Conservation (phyloP, 371 early-diverging fungal genomes). For the Mucor velutinosus region DNA sequence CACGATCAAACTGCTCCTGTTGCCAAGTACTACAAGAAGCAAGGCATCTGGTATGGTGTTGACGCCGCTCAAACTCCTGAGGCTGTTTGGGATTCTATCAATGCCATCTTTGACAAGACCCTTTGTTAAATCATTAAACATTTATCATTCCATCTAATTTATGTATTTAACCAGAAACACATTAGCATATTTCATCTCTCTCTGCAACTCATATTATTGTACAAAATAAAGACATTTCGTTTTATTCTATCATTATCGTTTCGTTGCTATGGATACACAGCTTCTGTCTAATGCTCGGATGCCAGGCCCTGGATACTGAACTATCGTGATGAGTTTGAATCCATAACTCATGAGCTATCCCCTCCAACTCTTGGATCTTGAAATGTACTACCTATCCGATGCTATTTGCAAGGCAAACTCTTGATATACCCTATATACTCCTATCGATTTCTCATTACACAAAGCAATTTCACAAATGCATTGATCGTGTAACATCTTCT, state of each 20-base stretch:
- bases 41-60: slow-evolving; percentile 89
- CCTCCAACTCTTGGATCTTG: too few relatives aligned
- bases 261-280: neutral
- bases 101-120: slow-evolving; percentile 82
- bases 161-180: neutral
- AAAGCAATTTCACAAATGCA: neutral
- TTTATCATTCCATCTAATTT: neutral
- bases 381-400: too few relatives aligned
- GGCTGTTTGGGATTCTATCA: slow-evolving; percentile 89
- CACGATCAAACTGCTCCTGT: slow-evolving; percentile 97
- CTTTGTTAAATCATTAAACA: slow-evolving; percentile 29
- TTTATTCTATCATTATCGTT: neutral
- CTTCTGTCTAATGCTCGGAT: too few relatives aligned
- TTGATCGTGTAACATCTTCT: slow-evolving; percentile 3
- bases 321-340: too few relatives aligned
- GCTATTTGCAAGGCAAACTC: neutral
- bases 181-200: neutral
- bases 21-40: slow-evolving; percentile 92
- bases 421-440: neutral
- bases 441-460: neutral
- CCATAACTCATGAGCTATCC: too few relatives aligned
- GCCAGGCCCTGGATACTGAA: too few relatives aligned
- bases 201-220: neutral
- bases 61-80: slow-evolving; percentile 92
- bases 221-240: neutral